Base-by-base conservation (phyloP, 768 basidiomycete genomes). In the Lactifluus hygrophoroides region DNA sequence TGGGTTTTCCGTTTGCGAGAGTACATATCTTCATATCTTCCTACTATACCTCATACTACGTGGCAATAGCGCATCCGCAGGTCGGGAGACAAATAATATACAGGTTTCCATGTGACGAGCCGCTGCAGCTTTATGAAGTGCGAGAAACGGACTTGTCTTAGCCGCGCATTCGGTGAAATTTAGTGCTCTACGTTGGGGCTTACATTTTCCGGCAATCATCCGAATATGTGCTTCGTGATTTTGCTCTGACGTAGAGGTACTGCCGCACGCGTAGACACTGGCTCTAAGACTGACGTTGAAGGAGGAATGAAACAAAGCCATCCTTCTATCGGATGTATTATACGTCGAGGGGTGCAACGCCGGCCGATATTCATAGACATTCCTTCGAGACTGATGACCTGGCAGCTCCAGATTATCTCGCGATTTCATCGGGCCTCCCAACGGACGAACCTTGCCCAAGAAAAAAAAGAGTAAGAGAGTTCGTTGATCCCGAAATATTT, bases 1-100 rank as follows among this genome's bases (percentile, higher is more conserved):
- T 60, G 38, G 28, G 32, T 47, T 6, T 19, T 40, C 21, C 32
- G n/a, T 44, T 16, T 23, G 16, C 44, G 32, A 38, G 37, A 40
- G 38, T 43, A 30, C 35, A 47, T 52, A 58, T 51, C 35, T 52
- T 58, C 35, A 47, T 52, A 58, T 51, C 35, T 52, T 58, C 28
- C 14, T 52, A 46, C 54, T 8, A n/a, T 51, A 42, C 51, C 16
- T 32, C 44, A n/a, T 55, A 51, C 43, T 56, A 60, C 59, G 59
- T 56, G 59, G 59, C 59, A 51, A 8, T 21, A 51, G 34, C n/a
- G 17, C 27, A 38, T 28, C 27, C 27, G 54, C 48, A 35, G 42
- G 47, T 49, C 37, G 52, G 42, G 25, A 37, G 9, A 25, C 34
- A 40, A 45, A 32, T 55, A 55, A 51, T 51, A 51, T 45, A 51